phyloP scores from a whole-genome alignment of 768 basidiomycete species.

The Trametes gibbosa region DNA sequence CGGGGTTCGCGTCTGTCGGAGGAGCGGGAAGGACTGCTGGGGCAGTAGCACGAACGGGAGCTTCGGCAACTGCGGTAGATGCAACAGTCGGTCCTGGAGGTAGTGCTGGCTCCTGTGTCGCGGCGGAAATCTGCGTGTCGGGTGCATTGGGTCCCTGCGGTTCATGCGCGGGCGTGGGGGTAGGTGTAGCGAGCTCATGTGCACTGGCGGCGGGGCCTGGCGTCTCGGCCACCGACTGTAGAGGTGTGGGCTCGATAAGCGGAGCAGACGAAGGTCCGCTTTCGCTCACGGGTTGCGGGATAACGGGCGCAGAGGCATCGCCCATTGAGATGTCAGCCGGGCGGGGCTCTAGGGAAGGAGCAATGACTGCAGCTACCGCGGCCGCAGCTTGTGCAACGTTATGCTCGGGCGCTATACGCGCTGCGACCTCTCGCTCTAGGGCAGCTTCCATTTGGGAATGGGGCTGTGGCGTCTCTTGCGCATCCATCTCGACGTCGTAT shows the following conservation, averaged over 20 bases:
- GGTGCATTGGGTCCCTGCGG: too few relatives aligned
- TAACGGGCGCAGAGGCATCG: neutral
- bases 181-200: too few relatives aligned
- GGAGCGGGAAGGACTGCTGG: neutral
- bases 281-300: neutral
- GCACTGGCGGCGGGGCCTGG: neutral
- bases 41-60: neutral
- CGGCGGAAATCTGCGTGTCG: too few relatives aligned
- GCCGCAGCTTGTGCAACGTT: neutral
- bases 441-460: neutral
- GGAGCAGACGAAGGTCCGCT: too few relatives aligned
- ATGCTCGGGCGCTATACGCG: conserved; percentile 6
- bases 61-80: neutral
- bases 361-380: neutral
- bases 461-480: neutral
- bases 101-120: too few relatives aligned
- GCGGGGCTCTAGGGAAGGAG: neutral
- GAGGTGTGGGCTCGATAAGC: neutral
- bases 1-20: neutral
- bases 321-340: conserved; percentile 10
- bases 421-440: neutral
- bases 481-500: neutral
- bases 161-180: too few relatives aligned
- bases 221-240: neutral
- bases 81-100: too few relatives aligned